phyloP scores from a whole-genome alignment of 768 basidiomycete genomes.

The Nidularia pulvinata region DNA sequence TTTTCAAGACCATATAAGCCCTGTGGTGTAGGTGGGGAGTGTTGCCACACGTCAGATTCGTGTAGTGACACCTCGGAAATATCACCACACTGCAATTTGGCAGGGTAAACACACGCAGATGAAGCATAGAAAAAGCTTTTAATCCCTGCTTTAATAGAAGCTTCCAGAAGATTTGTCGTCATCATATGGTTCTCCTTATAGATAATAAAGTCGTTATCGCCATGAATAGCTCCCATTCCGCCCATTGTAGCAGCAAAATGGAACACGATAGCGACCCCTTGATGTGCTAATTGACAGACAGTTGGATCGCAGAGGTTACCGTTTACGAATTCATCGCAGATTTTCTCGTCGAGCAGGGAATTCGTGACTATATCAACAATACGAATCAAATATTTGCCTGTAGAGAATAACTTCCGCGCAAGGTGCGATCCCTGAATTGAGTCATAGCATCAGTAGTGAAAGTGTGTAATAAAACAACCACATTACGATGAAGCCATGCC shows the following conservation, averaged over 20 bases:
- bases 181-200: constrained; percentile 50
- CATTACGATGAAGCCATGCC: constrained; percentile 54
- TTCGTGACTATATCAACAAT: constrained; percentile 36
- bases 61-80: constrained; percentile 36
- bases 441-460: neutral
- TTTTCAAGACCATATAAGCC: constrained; percentile 65
- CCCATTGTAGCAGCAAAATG: constrained; percentile 67
- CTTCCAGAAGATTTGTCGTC: constrained; percentile 44
- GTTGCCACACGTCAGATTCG: constrained; percentile 42
- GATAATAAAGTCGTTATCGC: constrained; percentile 43
- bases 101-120: constrained; percentile 60
- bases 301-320: constrained; percentile 46
- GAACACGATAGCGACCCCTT: constrained; percentile 36
- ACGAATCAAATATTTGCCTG: constrained; percentile 25
- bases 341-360: constrained; percentile 14
- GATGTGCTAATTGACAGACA: constrained; percentile 32
- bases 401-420: constrained; percentile 34
- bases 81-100: constrained; percentile 29
- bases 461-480: neutral
- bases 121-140: constrained; percentile 53
- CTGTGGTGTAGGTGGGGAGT: constrained; percentile 40
- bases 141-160: constrained; percentile 33
- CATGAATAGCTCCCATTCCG: constrained; percentile 64
- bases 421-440: constrained; percentile 48
- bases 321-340: constrained; percentile 30